phyloP scores from a whole-genome alignment of 208 protist genomes.

The Acanthamoeba lenticulata region DNA sequence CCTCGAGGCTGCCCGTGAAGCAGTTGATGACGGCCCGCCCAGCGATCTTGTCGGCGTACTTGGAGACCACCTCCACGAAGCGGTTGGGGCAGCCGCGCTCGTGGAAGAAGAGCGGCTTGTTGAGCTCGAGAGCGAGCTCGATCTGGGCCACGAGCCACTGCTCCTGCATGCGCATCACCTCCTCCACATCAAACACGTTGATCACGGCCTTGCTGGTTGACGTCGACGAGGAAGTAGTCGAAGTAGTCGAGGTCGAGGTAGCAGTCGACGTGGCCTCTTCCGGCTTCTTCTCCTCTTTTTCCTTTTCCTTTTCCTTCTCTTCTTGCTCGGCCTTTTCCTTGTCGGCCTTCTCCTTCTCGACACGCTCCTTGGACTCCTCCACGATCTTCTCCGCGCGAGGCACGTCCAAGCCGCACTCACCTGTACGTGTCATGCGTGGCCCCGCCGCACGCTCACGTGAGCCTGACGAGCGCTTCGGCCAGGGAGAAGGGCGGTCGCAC shows the following conservation, averaged over 20 bases:
- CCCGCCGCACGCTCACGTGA: neutral
- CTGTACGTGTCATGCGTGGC: neutral
- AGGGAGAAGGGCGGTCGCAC: neutral
- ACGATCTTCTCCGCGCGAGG: neutral
- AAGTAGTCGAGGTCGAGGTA: neutral
- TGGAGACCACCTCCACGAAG: constrained; percentile 16
- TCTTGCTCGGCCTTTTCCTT: neutral
- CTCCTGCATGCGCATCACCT: constrained; percentile 29
- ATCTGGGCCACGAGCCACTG: constrained; percentile 44
- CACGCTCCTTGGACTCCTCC: neutral
- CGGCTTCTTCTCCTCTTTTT: neutral
- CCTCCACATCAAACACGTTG: neutral
- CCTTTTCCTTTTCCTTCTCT: neutral
- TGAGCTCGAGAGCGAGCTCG: constrained; percentile 27
- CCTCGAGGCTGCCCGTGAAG: constrained; percentile 24
- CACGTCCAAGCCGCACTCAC: constrained; percentile 8
- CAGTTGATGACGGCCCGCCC: constrained; percentile 45
- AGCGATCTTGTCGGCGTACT: constrained; percentile 12
- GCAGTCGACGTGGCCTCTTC: neutral
- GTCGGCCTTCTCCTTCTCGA: constrained; percentile 48
- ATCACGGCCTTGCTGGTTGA: neutral
- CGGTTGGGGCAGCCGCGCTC: constrained; percentile 4
- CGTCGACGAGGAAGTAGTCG: neutral
- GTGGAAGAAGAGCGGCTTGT: constrained; percentile 56
- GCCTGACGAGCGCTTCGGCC: neutral